Evolutionary conservation across 495 filamentous ascomycete genomes (phyloP).

Genomic region (Penicillium parvum): DNA sequence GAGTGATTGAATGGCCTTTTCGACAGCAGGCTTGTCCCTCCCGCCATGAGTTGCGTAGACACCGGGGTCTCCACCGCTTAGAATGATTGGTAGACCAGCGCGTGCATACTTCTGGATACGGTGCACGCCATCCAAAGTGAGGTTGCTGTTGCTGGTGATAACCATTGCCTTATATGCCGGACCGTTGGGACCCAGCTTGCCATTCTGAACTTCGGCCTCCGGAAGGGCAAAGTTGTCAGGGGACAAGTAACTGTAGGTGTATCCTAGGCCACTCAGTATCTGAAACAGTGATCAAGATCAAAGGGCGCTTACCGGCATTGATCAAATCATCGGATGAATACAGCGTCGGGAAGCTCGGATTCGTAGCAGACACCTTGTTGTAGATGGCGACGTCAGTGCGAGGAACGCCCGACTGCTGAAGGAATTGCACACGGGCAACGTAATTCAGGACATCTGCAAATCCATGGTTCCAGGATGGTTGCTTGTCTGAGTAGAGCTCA

Average conservation of each 20-base stretch:
- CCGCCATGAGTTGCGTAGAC: constrained; percentile 4
- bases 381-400: constrained; percentile 43
- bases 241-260: constrained; percentile 46
- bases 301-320: constrained; percentile 6
- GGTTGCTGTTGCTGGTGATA: constrained; percentile 31
- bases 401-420: constrained; percentile 37
- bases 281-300: constrained; percentile 7
- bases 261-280: constrained; percentile 34
- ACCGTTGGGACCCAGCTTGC: constrained; percentile 33
- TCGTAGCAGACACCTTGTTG: constrained; percentile 19
- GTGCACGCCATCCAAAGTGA: constrained; percentile 32
- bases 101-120: constrained; percentile 36
- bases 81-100: constrained; percentile 28
- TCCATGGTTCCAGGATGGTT: constrained; percentile 41
- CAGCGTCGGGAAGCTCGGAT: constrained; percentile 9
- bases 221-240: constrained; percentile 43
- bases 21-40: constrained; percentile 1
- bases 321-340: constrained; percentile 19
- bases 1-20: constrained; percentile 10
- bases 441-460: constrained; percentile 38
- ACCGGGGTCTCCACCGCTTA: constrained; percentile 10
- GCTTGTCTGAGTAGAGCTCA: constrained; percentile 38
- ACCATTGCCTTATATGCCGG: constrained; percentile 45
- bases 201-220: constrained; percentile 28
- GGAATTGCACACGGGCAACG: constrained; percentile 32